Evolutionary conservation across 176 grass and related monocot genomes (phyloP), one percentile per base, ranked within the genome.

Genomic region (Elaeis guineensis): DNA sequence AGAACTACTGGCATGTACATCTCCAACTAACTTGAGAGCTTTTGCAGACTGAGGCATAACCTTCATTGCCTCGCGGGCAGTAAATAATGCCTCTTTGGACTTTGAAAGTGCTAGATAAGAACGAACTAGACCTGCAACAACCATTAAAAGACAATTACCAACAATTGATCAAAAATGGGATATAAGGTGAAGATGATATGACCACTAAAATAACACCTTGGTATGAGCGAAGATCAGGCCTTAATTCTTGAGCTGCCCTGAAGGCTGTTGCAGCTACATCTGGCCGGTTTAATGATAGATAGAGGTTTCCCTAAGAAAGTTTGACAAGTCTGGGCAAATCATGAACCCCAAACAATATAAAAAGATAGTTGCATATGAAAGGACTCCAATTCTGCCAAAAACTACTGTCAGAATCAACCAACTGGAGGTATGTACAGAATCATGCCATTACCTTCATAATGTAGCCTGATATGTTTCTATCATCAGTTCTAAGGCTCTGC

Each of bases 11-110:
- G 84, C 80, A 80, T 97, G 84, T 57, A 97, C 92, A 78, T 97
- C 92, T 52, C 92, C 92, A 77, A 97, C 92, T 75, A 97, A 74
- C 77, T 97, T 97, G 2, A 97, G 84, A 74, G 92, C 87, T 85
- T 91, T 97, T 54, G 87, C 92, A 55, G 92, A 97, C 84, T 97
- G 92, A 69, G 90, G 84, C 87, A 91, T 91, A 69, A 87, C 78
- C 66, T 89, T 97, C 92, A 97, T 97, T 70, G 92, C 92, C 72
- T 97, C 87, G 0, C 87, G 80, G 55, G 92, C 92, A 67, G 77
- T 97, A 73, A 89, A 97, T 61, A 97, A 65, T 70, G 92, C 92
- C 50, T 97, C 92, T 65, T 97, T 97, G 29, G 75, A 87, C 82
- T 97, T 97, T 20, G 87, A 79, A 73, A 97, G 87, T 75, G 81